Base-by-base conservation (phyloP, 1,139 yeast species). In the Saccharomyces uvarum region DNA sequence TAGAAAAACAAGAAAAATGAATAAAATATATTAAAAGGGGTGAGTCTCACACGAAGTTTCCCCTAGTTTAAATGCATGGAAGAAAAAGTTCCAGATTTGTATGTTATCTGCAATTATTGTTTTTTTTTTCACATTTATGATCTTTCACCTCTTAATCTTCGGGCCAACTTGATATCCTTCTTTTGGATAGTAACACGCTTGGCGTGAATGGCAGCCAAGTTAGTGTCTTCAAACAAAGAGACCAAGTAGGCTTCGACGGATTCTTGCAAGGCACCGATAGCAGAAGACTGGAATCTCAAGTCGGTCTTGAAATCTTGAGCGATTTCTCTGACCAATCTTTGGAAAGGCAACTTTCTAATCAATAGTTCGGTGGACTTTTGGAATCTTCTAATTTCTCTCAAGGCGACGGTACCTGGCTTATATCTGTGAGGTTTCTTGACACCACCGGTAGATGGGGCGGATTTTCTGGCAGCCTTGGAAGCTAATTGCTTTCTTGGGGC, bases 391-490 rank as follows among this genome's bases (percentile, higher is more conserved):
- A 91, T 91, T 82, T 91, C 98, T 87, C 97, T 91, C 75, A 91
- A 87, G 70, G 98, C 98, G 73, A 91, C 97, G 73, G 97, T 91
- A 90, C 98, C 98, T 77, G 98, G 98, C 93, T 90, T 91, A 82
- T 90, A 91, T 87, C 98, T 89, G 89, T 91, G 98, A 68, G 97
- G 97, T 83, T 91, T 91, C 91, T 91, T 91, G 75, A 91, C 97
- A 85, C 97, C 98, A 76, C 97, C 97, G 64, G 97, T 84, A 63
- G 96, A 81, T 80, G 95, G 93, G 59, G 97, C 97, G 57, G 98
- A 90, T 80, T 91, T 91, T 84, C 98, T 87, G 69, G 98, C 97
- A 70, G 97, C 97, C 87, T 91, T 91, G 67, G 97, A 90, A 71
- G 98, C 97, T 73, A 91, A 84, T 80, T 90, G 97, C 82, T 91